phyloP scores from a whole-genome alignment of 2,329 filamentous ascomycete genomes.

The Domatiomyces catenatus region DNA sequence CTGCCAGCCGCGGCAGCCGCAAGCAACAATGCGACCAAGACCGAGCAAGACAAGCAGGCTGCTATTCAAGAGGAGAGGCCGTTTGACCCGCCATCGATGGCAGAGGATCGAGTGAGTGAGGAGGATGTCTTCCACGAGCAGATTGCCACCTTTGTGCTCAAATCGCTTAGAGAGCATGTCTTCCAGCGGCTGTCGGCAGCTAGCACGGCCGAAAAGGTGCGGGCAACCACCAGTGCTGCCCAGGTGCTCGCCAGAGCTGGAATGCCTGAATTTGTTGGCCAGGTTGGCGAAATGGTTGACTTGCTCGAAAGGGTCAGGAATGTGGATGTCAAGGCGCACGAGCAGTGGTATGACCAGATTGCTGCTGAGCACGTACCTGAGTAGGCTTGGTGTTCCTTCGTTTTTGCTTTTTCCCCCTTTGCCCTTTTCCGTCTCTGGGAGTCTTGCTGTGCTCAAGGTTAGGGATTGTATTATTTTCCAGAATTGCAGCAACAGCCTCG shows the following conservation, averaged over 20 bases:
- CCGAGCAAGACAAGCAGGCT: constrained; percentile 22
- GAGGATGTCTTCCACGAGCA: constrained; percentile 40
- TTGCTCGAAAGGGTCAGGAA: constrained; percentile 40
- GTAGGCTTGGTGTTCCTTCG: not conserved
- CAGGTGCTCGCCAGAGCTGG: constrained; percentile 45
- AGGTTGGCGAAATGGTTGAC: constrained; percentile 45
- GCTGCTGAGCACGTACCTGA: constrained; percentile 12
- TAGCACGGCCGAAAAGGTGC: constrained; percentile 44
- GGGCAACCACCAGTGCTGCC: constrained; percentile 41
- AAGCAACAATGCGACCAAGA: constrained; percentile 14
- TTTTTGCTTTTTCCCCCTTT: not conserved
- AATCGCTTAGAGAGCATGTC: constrained; percentile 41
- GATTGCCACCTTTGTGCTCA: constrained; percentile 44
- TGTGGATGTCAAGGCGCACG: constrained; percentile 45
- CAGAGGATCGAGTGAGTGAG: constrained; percentile 6
- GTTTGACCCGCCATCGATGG: constrained; percentile 32
- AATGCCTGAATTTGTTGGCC: constrained; percentile 45
- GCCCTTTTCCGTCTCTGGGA: not conserved
- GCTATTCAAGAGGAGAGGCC: constrained; percentile 8
- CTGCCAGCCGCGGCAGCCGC: constrained; percentile 38
- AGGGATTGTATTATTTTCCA: not conserved
- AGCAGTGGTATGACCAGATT: constrained; percentile 41
- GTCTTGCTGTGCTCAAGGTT: not conserved
- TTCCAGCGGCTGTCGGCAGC: constrained; percentile 41
- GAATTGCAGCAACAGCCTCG: too few relatives aligned